A percentile compares a stretch with the other conserved stretches of the same genome.
Evolutionary conservation across 2,329 filamentous ascomycete genomes (phyloP).

Genomic region (Sordariomycetes sp.): DNA sequence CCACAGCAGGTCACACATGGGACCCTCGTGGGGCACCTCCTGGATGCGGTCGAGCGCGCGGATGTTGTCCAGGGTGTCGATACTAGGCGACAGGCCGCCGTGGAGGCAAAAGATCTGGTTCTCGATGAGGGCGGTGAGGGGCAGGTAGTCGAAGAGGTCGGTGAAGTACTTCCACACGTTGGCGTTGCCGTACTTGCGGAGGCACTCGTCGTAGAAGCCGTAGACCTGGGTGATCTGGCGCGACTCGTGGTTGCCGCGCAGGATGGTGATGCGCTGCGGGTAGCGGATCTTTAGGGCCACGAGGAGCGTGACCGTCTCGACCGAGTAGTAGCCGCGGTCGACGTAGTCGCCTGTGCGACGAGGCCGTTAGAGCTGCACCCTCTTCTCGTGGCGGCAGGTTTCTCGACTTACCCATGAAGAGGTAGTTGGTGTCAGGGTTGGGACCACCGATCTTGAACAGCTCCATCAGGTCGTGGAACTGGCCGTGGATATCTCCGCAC

Average conservation of each 20-base stretch:
- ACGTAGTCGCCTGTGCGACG: conserved; percentile 74
- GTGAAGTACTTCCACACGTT: conserved; percentile 99
- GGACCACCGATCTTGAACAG: conserved; percentile 98
- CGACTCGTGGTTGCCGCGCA: conserved; percentile 97
- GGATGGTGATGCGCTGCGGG: conserved; percentile 93
- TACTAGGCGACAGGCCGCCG: conserved; percentile 91
- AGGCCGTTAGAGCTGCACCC: conserved; percentile 9
- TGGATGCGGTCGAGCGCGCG: conserved; percentile 91
- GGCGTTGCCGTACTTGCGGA: conserved; percentile 97
- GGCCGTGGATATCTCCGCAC: conserved; percentile 97
- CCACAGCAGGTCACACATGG: conserved; percentile 97
- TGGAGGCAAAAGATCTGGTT: conserved; percentile 99
- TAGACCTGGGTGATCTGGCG: conserved; percentile 99
- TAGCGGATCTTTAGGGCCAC: conserved; percentile 97
- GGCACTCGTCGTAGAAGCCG: conserved; percentile 97
- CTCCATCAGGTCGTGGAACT: conserved; percentile 99
- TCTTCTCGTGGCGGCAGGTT: background rate
- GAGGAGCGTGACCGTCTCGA: conserved; percentile 94
- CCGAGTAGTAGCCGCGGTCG: conserved; percentile 96
- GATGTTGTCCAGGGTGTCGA: conserved; percentile 93
- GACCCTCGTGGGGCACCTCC: conserved; percentile 95
- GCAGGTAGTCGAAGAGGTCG: conserved; percentile 97
- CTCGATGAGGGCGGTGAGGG: conserved; percentile 92
- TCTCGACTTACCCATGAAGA: conserved; percentile 77
- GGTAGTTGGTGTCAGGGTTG: conserved; percentile 97